Evolutionary conservation across 1,139 yeast species (phyloP), one percentile per base, ranked within the genome.

Genomic region (Debaryomyces sp.): DNA sequence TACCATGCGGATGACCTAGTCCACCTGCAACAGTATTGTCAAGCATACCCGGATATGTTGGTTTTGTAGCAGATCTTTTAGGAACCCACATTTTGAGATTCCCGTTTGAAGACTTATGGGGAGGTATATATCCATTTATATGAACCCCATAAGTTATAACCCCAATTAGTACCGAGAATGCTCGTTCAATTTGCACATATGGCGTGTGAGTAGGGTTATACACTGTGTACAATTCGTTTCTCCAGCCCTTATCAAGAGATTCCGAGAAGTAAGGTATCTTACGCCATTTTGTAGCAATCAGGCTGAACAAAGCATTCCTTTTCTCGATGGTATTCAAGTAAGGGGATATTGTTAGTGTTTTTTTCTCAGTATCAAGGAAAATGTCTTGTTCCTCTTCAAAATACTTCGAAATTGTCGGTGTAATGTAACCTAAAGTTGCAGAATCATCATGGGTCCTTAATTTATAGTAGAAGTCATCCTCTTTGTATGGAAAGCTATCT

Each of bases 21-120:
- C 99, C 99, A 1, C 99, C 99, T 0, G 97, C 99, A 5, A 94
- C 89, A 1, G 96, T 89, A 62, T 92, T 94, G 64, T 94, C 99
- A 40, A 91, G 77, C 89, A 83, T 87, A 0, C 89, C 87, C 0
- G 99, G 98, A 69, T 83, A 91, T 0, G 98, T 94, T 15, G 88
- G 86, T 62, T 94, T 94, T 1, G 83, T 77, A 12, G 72, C 63
- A 0, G 97, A 80, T 55, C 99, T 74, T 52, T 89, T 73, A 0
- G 99, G 97, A 5, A 92, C 77, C 98, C 98, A 94, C 49, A 94
- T 60, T 58, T 82, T 80, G 41, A 84, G 59, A 37, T 75, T 73
- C 0, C 78, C 79, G 21, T 74, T 64, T 10, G 73, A 66, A 2
- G 71, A 50, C 21, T 57, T 59, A 0, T 56, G 47, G 1, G 70